A percentile compares a stretch with the other conserved stretches of the same genome.
Conservation (phyloP, 306 rosid genomes). For the Trichosanthes truncata region DNA sequence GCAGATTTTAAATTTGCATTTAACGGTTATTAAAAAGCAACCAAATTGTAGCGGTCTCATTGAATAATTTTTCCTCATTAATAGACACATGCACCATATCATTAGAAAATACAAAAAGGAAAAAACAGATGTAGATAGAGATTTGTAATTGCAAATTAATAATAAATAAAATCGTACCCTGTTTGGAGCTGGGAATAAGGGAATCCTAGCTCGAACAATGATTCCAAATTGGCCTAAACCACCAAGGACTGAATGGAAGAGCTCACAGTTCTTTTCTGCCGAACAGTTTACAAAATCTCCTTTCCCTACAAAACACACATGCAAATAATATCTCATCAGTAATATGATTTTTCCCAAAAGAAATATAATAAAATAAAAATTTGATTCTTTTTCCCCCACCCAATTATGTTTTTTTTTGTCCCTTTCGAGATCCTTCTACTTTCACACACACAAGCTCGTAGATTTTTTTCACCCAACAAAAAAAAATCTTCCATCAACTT, state of each 20-base stretch:
- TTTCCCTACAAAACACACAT: constrained; percentile 29
- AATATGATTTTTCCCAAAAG: neutral
- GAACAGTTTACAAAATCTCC: constrained; percentile 72
- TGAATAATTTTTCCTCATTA: no score
- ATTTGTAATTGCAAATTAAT: no score
- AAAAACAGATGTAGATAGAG: no score
- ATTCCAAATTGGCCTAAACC: constrained; percentile 94
- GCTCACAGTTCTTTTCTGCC: constrained; percentile 21
- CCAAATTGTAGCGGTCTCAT: no score
- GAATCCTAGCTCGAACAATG: constrained; percentile 78
- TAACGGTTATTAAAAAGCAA: no score
- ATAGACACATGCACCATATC: no score
- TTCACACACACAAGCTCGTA: neutral
- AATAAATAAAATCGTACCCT: no score
- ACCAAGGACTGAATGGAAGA: constrained; percentile 70
- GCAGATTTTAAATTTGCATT: no score
- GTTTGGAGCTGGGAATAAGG: constrained; percentile 51
- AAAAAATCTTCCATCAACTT: no score
- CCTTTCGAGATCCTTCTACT: constrained; percentile 23
- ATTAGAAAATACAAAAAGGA: no score
- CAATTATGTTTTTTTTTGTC: neutral
- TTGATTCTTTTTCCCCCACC: neutral
- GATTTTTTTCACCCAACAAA: constrained; percentile 1
- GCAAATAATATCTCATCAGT: neutral
- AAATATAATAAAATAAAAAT: no score